A percentile compares a stretch with the other conserved stretches of the same genome.
These are phyloP conservation scores for Hypoxylon sp. DNA, from an alignment of 2,329 filamentous ascomycete species.

Conservation along the genomic window DNA sequence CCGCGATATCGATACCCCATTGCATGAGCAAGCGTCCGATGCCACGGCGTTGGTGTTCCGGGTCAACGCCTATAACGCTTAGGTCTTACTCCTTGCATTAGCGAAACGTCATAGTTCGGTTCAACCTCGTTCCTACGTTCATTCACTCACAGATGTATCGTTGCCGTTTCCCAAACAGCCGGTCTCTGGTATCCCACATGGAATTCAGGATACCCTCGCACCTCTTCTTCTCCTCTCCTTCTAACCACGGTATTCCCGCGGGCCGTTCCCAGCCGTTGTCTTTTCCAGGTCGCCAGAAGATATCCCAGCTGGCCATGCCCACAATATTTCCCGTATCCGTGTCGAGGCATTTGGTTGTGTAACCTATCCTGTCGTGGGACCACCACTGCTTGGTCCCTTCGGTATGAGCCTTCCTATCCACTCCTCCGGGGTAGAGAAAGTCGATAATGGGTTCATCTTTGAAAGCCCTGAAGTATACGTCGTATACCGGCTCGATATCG, in stretches of 20 bases:
- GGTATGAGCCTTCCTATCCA: constrained; percentile 36
- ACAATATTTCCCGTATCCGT: constrained; percentile 47
- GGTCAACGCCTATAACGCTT: constrained; percentile 48
- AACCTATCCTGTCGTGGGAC: constrained; percentile 34
- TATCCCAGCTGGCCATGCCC: constrained; percentile 50
- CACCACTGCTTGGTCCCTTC: constrained; percentile 37
- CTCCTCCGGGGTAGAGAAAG: constrained; percentile 35
- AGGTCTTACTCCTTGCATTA: constrained; percentile 45
- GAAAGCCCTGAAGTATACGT: constrained; percentile 50
- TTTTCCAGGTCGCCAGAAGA: constrained; percentile 46
- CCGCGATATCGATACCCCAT: constrained; percentile 47
- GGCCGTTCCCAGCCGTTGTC: constrained; percentile 47
- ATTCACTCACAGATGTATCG: constrained; percentile 50
- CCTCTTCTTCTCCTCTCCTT: constrained; percentile 44
- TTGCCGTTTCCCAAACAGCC: constrained; percentile 46
- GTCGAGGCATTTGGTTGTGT: constrained; percentile 49
- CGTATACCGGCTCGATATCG: constrained; percentile 46
- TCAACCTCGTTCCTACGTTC: neutral
- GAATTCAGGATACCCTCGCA: constrained; percentile 43
- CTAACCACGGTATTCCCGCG: constrained; percentile 45
- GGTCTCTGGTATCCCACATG: constrained; percentile 49
- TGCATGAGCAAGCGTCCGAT: constrained; percentile 46
- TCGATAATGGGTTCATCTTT: constrained; percentile 41
- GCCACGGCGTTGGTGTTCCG: constrained; percentile 46
- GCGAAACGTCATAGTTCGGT: neutral